Evolutionary conservation across 2,329 filamentous ascomycete species (phyloP).

Genomic region (Akanthomyces muscarius): DNA sequence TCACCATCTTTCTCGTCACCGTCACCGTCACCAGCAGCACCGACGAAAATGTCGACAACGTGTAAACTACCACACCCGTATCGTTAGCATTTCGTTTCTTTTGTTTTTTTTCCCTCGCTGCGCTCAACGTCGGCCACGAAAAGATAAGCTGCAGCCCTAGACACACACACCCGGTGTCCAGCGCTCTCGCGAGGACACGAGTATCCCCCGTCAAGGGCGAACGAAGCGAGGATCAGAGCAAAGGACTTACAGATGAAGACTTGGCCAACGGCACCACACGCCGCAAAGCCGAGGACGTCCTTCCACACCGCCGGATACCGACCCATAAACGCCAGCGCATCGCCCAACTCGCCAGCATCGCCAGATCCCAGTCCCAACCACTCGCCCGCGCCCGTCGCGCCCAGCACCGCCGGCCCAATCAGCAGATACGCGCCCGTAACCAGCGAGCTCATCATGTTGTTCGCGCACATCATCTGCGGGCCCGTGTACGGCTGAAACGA

Average conservation of each 20-base stretch:
- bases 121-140: neutral
- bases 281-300: slow-evolving; percentile 85
- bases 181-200: neutral
- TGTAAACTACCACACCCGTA: slow-evolving; percentile 60
- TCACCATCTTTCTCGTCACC: slow-evolving; percentile 97
- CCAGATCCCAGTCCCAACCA: slow-evolving; percentile 64
- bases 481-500: slow-evolving; percentile 78
- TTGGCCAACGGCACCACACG: slow-evolving; percentile 88
- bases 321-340: slow-evolving; percentile 76
- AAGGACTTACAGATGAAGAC: slow-evolving; percentile 77
- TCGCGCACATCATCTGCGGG: slow-evolving; percentile 99
- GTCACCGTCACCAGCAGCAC: slow-evolving; percentile 93
- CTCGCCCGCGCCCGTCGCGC: slow-evolving; percentile 58
- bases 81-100: slow-evolving; percentile 21
- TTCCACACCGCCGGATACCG: slow-evolving; percentile 77
- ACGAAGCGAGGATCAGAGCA: slow-evolving; percentile 4
- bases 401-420: slow-evolving; percentile 73
- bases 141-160: neutral
- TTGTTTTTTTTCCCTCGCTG: neutral
- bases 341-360: slow-evolving; percentile 69
- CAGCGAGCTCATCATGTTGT: slow-evolving; percentile 81
- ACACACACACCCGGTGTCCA: neutral
- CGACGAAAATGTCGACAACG: slow-evolving; percentile 85
- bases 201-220: neutral
- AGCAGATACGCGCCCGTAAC: slow-evolving; percentile 71